Evolutionary conservation across 2,329 filamentous ascomycete genomes (phyloP), one percentile per base, ranked within the genome.

Genomic region (Apiospora hydei): DNA sequence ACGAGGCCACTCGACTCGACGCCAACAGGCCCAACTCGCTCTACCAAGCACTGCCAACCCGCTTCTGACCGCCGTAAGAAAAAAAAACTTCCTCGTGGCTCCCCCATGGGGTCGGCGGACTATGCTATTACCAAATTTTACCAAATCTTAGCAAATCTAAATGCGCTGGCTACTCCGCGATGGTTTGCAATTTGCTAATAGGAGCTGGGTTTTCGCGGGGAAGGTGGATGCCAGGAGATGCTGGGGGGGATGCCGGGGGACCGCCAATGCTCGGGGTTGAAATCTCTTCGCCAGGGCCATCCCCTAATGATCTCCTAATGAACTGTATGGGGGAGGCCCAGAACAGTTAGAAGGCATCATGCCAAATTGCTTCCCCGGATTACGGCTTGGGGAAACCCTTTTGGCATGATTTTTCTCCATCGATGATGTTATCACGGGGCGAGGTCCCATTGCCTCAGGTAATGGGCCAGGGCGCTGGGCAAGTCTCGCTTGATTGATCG

Each of bases 101-200:
- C 47, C 30, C 66, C 46, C 46, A 49, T 49, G 46, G 24, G n/a
- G 13, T 14, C 21, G 18, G 51, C 18, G 44, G 41, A 14, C 24
- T 43, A 24, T 24, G 16, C 68, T 53, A 69, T 53, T 69, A 69
- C 68, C 47, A 69, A 69, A 69, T 57, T 30, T 69, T 69, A 69
- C 68, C 47, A 69, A 69, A 44, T 69, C 47, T 34, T 51, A 30
- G 30, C 46, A 30, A 34, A 69, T 69, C 11, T 24, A 61, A 61
- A 61, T 64, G 57, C 34, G 57, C 57, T 64, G 53, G 53, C 44
- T 18, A 16, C n/a, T 41, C 46, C 68, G 57, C 68, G 68, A 69
- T 57, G 68, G 34, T 3, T 57, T 24, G n/a, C 68, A 69, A 53
- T 47, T 68, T 44, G 43, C 66, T 68, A 44, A 61, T 61, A 61